Evolutionary conservation across 371 early-diverging fungal species (phyloP).

Genomic region (Mortierella sp.): DNA sequence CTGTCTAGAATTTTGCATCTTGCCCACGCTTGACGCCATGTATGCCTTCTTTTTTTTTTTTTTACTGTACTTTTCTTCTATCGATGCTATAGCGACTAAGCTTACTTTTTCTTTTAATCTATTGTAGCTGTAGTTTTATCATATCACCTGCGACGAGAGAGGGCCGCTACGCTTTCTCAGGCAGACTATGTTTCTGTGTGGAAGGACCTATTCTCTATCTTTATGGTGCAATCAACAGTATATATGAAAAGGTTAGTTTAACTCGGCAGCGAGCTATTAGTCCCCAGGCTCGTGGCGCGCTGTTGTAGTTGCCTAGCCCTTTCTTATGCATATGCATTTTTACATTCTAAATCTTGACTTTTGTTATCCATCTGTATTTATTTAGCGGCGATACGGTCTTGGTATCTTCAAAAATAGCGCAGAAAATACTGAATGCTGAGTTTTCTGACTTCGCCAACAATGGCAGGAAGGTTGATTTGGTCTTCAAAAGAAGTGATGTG

Average conservation of each 20-base stretch:
- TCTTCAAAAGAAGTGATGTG: background rate
- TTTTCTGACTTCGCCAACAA: slow-evolving; percentile 2
- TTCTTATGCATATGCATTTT: too few relatives aligned
- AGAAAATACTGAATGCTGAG: slow-evolving; percentile 10
- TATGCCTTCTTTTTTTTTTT: background rate
- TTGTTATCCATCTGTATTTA: background rate
- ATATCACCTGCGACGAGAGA: slow-evolving; percentile 7
- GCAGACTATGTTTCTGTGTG: slow-evolving; percentile 3
- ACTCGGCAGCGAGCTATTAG: background rate
- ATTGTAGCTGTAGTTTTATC: slow-evolving; percentile 9
- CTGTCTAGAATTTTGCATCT: slow-evolving; percentile 4
- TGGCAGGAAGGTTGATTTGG: slow-evolving; percentile 13
- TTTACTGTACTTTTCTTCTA: background rate
- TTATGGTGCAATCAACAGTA: background rate
- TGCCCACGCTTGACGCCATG: slow-evolving; percentile 5
- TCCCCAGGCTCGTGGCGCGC: too few relatives aligned
- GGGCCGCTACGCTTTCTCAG: background rate
- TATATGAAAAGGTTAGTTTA: slow-evolving; percentile 13
- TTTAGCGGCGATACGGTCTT: slow-evolving; percentile 12
- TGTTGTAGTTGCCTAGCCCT: too few relatives aligned
- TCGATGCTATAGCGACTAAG: background rate
- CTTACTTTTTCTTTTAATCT: slow-evolving; percentile 1
- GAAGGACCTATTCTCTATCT: background rate
- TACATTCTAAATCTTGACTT: background rate
- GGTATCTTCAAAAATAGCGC: background rate